Percentiles rank a stretch among this genome's conserved stretches.
Conservation (phyloP, 2,329 filamentous ascomycete genomes). For the Pseudogymnoascus sp. region DNA sequence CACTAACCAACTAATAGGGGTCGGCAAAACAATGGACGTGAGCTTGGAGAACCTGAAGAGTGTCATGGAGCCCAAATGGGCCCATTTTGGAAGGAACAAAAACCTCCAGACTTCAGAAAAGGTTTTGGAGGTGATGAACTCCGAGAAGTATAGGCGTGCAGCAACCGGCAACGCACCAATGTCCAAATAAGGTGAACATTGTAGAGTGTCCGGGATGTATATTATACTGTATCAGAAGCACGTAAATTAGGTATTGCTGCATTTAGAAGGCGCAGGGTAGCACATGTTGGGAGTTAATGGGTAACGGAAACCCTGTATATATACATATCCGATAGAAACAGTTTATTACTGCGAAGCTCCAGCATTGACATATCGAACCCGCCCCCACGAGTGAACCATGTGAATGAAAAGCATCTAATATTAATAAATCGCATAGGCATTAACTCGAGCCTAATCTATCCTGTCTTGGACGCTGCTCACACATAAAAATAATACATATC, state of each 20-base stretch:
- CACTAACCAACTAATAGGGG: conserved; percentile 32
- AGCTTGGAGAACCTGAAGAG: conserved; percentile 36
- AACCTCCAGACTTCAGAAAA: conserved; percentile 44
- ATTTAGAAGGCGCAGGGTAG: conserved; percentile 9
- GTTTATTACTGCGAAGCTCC: neutral
- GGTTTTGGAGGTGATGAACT: conserved; percentile 49
- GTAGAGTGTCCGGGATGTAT: neutral
- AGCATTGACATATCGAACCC: neutral
- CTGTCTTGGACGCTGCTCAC: neutral
- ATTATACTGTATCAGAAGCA: conserved; percentile 10
- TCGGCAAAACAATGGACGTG: conserved; percentile 45
- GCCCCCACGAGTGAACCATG: neutral
- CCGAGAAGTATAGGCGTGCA: conserved; percentile 37
- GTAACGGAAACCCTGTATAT: conserved; percentile 10
- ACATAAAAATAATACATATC: neutral
- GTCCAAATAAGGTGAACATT: neutral
- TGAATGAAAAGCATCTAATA: neutral
- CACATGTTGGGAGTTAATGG: conserved; percentile 9
- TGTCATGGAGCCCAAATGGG: conserved; percentile 45
- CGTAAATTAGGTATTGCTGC: conserved; percentile 9
- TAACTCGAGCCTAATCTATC: neutral
- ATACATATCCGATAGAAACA: conserved; percentile 8
- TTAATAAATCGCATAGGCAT: neutral
- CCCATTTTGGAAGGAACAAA: conserved; percentile 47
- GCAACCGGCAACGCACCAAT: conserved; percentile 25